These are phyloP conservation scores for Coniochaeta sp. DNA, from an alignment of 2,329 filamentous ascomycete genomes.

Conservation along the genomic window DNA sequence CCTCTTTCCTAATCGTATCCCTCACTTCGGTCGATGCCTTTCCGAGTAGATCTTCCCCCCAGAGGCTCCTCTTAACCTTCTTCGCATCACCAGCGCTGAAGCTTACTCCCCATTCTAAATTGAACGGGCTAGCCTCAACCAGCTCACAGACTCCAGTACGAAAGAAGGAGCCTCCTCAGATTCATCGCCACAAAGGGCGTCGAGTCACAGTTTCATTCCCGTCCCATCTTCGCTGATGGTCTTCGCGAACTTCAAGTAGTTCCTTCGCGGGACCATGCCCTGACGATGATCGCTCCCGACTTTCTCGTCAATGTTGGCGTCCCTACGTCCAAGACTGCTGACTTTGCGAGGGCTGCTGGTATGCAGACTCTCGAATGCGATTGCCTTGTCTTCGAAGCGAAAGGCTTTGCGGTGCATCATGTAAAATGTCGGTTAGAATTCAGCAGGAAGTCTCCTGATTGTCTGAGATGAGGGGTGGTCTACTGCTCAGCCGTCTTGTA, in stretches of 20 bases:
- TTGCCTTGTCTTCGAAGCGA: conserved; percentile 35
- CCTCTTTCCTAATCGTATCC: conserved; percentile 37
- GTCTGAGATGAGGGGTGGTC: conserved; percentile 5
- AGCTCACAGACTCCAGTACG: conserved; percentile 52
- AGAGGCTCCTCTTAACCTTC: conserved; percentile 32
- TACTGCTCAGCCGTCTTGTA: conserved; percentile 47
- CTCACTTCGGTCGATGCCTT: conserved; percentile 53
- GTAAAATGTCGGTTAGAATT: conserved; percentile 26
- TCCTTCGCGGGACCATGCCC: conserved; percentile 49
- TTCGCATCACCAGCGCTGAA: conserved; percentile 44
- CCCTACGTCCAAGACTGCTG: conserved; percentile 46
- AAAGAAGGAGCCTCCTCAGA: conserved; percentile 29
- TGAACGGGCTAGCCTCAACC: conserved; percentile 53
- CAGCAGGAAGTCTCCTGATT: background rate
- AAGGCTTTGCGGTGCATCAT: conserved; percentile 49
- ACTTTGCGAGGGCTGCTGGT: conserved; percentile 36
- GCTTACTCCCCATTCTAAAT: conserved; percentile 61
- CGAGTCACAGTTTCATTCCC: background rate
- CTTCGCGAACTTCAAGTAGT: conserved; percentile 49
- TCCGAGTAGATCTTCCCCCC: conserved; percentile 60
- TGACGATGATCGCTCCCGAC: conserved; percentile 44
- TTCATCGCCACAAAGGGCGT: conserved; percentile 30
- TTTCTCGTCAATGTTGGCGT: conserved; percentile 40
- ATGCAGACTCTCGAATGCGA: conserved; percentile 39
- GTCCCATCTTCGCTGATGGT: conserved; percentile 14